These are phyloP conservation scores for Raffaelea deltoideospora DNA, from an alignment of 2,329 filamentous ascomycete genomes.

Conservation along the genomic window DNA sequence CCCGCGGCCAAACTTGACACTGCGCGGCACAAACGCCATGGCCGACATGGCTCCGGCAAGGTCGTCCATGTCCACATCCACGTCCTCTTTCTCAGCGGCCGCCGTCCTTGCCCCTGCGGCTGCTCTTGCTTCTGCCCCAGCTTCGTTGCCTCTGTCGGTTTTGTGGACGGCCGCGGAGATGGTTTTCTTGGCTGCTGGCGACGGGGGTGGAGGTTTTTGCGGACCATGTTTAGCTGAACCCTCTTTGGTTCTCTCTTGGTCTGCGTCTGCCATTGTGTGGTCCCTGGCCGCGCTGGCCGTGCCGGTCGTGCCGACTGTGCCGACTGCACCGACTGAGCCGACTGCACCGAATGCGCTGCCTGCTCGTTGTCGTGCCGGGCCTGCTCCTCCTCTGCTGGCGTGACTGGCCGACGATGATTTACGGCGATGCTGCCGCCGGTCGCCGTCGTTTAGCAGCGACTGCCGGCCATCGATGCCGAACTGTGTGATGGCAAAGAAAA, in stretches of 20 bases:
- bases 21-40: slow-evolving; percentile 54
- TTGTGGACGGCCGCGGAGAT: too few species aligned
- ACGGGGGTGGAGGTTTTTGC: too few species aligned
- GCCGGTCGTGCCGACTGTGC: not conserved
- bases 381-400: slow-evolving; percentile 12
- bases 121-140: not conserved
- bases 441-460: slow-evolving; percentile 56
- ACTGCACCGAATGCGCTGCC: not conserved
- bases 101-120: not conserved
- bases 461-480: slow-evolving; percentile 76
- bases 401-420: slow-evolving; percentile 28
- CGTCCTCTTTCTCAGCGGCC: not conserved
- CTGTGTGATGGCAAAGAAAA: slow-evolving; percentile 76
- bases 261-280: too few species aligned
- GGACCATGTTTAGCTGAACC: too few species aligned
- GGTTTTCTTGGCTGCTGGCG: too few species aligned
- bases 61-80: slow-evolving; percentile 33
- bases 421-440: slow-evolving; percentile 18
- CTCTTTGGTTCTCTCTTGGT: too few species aligned
- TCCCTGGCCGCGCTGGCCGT: too few species aligned
- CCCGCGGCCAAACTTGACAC: slow-evolving; percentile 48
- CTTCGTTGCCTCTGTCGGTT: too few species aligned
- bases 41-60: slow-evolving; percentile 55
- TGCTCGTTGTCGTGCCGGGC: not conserved
- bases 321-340: not conserved